A percentile compares a stretch with the other conserved stretches of the same genome.
Evolutionary conservation across 2,329 filamentous ascomycete species (phyloP).

Genomic region (Aureobasidium leucospermi): DNA sequence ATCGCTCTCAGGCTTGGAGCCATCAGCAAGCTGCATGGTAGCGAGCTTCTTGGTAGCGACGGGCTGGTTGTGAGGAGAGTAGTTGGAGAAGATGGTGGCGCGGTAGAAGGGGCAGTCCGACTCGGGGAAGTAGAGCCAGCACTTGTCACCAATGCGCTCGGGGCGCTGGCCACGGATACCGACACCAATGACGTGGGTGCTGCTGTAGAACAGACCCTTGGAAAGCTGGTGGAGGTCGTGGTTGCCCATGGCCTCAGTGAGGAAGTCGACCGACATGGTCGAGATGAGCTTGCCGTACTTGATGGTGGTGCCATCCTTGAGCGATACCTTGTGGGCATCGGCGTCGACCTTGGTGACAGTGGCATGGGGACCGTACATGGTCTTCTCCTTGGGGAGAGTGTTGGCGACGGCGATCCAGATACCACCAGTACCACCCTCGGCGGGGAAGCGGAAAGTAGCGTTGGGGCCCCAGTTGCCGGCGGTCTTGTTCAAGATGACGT

Average conservation of each 20-base stretch:
- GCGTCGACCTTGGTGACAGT: conserved; percentile 83
- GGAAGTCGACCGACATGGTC: conserved; percentile 90
- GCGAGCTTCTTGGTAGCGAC: conserved; percentile 73
- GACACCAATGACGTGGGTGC: conserved; percentile 94
- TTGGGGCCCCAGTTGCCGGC: conserved; percentile 98
- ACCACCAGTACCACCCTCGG: conserved; percentile 88
- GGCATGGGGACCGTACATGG: conserved; percentile 76
- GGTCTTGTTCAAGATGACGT: conserved; percentile 91
- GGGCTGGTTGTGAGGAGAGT: conserved; percentile 97
- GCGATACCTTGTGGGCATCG: conserved; percentile 70
- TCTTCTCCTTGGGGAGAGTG: conserved; percentile 87
- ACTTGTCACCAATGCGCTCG: conserved; percentile 97
- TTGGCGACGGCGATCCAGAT: conserved; percentile 98
- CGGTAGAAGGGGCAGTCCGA: conserved; percentile 99
- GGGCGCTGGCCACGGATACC: conserved; percentile 87
- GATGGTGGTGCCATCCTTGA: conserved; percentile 80
- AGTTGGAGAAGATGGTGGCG: conserved; percentile 99
- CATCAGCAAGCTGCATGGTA: conserved; percentile 77
- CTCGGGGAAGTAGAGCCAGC: conserved; percentile 99
- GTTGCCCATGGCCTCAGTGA: conserved; percentile 82
- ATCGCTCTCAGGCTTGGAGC: conserved; percentile 66
- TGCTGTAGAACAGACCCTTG: conserved; percentile 94
- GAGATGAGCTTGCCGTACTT: conserved; percentile 88
- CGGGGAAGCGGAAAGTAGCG: conserved; percentile 96
- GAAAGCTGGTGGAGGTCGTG: conserved; percentile 72